phyloP scores from a whole-genome alignment of 768 basidiomycete genomes.

The Termitomyces bulborhizus region DNA sequence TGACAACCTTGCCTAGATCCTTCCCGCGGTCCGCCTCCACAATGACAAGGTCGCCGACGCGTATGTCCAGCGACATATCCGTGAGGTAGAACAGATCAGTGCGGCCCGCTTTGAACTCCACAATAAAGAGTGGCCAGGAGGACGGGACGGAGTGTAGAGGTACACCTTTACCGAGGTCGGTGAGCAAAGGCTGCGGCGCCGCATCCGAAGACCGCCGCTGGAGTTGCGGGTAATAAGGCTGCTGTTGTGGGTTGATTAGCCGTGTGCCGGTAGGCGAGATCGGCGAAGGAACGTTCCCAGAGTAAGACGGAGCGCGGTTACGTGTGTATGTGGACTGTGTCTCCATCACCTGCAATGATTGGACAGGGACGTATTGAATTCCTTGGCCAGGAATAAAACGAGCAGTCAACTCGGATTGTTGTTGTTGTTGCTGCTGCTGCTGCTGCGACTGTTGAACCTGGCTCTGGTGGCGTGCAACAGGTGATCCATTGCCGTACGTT shows the following conservation, averaged over 20 bases:
- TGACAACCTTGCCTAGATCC: constrained; percentile 88
- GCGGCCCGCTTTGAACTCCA: constrained; percentile 85
- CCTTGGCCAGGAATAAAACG: constrained; percentile 57
- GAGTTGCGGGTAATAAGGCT: constrained; percentile 37
- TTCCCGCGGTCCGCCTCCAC: constrained; percentile 95
- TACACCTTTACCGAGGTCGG: constrained; percentile 84
- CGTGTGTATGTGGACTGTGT: constrained; percentile 31
- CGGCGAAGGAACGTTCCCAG: constrained; percentile 41
- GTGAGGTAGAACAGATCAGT: constrained; percentile 92
- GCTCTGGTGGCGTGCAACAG: constrained; percentile 14
- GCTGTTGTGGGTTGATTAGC: constrained; percentile 39
- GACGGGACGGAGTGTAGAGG: constrained; percentile 79
- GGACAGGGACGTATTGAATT: constrained; percentile 14
- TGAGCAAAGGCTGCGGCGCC: constrained; percentile 23
- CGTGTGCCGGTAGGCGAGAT: constrained; percentile 44
- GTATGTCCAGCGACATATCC: constrained; percentile 54
- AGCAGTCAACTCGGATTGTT: constrained; percentile 38
- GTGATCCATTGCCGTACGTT: constrained; percentile 24
- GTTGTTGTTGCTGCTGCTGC: constrained; percentile 20
- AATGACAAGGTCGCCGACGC: constrained; percentile 88
- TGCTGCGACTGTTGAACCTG: constrained; percentile 12
- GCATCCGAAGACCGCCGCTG: constrained; percentile 38
- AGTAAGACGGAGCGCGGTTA: constrained; percentile 34
- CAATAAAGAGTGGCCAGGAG: constrained; percentile 61
- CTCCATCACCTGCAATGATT: constrained; percentile 15